Conservation (phyloP, 1,284 basidiomycete genomes). For the Apiotrichum gracile region DNA sequence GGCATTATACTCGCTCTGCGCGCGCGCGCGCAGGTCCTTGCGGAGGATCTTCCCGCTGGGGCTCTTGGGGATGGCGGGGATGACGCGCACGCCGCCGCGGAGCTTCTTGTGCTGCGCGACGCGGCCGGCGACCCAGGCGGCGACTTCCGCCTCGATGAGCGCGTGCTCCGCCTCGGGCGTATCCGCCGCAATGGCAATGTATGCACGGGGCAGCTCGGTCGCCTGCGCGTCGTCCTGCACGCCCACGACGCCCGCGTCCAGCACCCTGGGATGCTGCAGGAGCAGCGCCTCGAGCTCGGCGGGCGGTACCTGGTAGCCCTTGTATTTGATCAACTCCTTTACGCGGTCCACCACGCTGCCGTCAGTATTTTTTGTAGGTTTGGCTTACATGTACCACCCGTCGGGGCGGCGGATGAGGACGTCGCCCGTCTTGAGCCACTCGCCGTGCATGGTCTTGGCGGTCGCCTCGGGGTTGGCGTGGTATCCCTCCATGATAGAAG, state of each 20-base stretch:
- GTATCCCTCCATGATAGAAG: constrained; percentile 69
- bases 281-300: constrained; percentile 72
- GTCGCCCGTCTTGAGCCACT: constrained; percentile 82
- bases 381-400: constrained; percentile 51
- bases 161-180: neutral
- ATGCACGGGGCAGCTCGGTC: constrained; percentile 63
- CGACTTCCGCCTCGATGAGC: neutral
- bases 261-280: constrained; percentile 62
- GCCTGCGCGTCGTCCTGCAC: constrained; percentile 57
- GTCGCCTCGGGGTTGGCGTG: constrained; percentile 63
- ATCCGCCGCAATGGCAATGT: neutral
- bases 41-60: constrained; percentile 41
- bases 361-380: neutral
- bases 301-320: constrained; percentile 60
- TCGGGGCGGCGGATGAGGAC: constrained; percentile 59
- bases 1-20: too few species aligned
- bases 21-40: too few species aligned
- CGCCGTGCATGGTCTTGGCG: constrained; percentile 55
- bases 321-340: constrained; percentile 79
- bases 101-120: constrained; percentile 51
- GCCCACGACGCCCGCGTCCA: constrained; percentile 66
- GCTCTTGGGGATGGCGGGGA: constrained; percentile 50
- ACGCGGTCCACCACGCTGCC: constrained; percentile 47
- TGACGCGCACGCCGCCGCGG: constrained; percentile 49
- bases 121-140: neutral